Evolutionary conservation across 2,329 filamentous ascomycete genomes (phyloP).

Genomic region (Colletotrichum sp.): DNA sequence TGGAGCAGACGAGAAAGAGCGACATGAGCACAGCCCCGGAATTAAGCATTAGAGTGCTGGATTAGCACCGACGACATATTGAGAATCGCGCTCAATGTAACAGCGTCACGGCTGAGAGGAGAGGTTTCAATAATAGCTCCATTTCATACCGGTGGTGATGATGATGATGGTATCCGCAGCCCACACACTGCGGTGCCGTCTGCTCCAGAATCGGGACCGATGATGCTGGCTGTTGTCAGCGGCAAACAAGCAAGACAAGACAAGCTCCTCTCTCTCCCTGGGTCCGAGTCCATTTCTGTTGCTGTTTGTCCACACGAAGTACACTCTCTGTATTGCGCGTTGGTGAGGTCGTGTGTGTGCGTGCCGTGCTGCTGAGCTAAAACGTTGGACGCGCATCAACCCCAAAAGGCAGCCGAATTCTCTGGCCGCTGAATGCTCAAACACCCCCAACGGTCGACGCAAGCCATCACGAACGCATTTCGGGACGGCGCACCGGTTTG

Average conservation of each 20-base stretch:
- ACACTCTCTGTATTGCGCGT: background rate
- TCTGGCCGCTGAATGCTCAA: background rate
- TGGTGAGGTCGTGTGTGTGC: background rate
- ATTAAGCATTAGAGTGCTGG: background rate
- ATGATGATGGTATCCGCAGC: background rate
- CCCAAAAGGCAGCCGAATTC: slow-evolving; percentile 15
- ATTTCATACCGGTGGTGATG: background rate
- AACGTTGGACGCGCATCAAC: background rate
- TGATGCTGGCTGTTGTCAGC: background rate
- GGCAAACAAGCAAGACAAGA: background rate
- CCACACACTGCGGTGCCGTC: background rate
- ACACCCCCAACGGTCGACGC: background rate
- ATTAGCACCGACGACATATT: slow-evolving; percentile 3
- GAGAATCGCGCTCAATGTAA: background rate
- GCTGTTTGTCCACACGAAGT: background rate
- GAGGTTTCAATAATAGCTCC: background rate
- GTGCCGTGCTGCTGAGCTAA: background rate
- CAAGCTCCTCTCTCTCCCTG: background rate
- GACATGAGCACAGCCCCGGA: slow-evolving; percentile 6
- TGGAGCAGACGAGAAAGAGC: background rate
- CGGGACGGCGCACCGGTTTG: slow-evolving; percentile 6
- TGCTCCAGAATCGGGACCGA: background rate
- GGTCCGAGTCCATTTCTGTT: background rate
- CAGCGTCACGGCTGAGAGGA: background rate
- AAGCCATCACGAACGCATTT: background rate